Conservation (phyloP, 2,329 filamentous ascomycete genomes). For the Fusarium verrucosum region DNA sequence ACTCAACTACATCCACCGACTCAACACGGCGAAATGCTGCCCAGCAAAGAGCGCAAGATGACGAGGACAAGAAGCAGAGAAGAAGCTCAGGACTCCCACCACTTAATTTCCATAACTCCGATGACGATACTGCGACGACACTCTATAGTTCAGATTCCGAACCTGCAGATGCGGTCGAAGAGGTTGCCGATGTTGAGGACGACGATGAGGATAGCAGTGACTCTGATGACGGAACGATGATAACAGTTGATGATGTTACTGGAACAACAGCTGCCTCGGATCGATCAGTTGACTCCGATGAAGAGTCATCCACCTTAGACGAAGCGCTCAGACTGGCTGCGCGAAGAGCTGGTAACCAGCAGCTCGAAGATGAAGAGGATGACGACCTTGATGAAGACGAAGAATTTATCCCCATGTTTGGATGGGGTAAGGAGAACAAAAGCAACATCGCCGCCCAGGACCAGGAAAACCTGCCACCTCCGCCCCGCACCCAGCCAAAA, state of each 20-base stretch:
- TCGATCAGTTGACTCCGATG: conserved; percentile 67
- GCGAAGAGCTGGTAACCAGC: conserved; percentile 77
- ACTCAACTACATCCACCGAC: conserved; percentile 84
- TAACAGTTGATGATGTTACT: conserved; percentile 83
- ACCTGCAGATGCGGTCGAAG: conserved; percentile 62
- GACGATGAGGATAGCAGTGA: conserved; percentile 62
- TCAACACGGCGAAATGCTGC: conserved; percentile 70
- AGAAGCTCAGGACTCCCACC: conserved; percentile 74
- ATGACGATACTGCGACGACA: conserved; percentile 75
- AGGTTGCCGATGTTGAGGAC: conserved; percentile 63
- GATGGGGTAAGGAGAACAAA: conserved; percentile 71
- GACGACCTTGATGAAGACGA: conserved; percentile 70
- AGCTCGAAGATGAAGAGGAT: conserved; percentile 60
- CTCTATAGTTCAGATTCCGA: conserved; percentile 77
- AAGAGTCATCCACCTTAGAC: conserved; percentile 77
- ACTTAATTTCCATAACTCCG: conserved; percentile 71
- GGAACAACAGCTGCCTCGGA: conserved; percentile 72
- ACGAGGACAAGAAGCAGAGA: conserved; percentile 68
- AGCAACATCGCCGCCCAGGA: conserved; percentile 47
- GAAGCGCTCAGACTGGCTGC: conserved; percentile 80
- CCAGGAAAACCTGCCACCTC: conserved; percentile 52
- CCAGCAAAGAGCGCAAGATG: conserved; percentile 65
- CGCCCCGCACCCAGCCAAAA: conserved; percentile 12
- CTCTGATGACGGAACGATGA: conserved; percentile 80
- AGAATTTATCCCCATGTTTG: conserved; percentile 79